Base-by-base conservation (phyloP, 2,329 filamentous ascomycete species). In the Aspergillus texensis region DNA sequence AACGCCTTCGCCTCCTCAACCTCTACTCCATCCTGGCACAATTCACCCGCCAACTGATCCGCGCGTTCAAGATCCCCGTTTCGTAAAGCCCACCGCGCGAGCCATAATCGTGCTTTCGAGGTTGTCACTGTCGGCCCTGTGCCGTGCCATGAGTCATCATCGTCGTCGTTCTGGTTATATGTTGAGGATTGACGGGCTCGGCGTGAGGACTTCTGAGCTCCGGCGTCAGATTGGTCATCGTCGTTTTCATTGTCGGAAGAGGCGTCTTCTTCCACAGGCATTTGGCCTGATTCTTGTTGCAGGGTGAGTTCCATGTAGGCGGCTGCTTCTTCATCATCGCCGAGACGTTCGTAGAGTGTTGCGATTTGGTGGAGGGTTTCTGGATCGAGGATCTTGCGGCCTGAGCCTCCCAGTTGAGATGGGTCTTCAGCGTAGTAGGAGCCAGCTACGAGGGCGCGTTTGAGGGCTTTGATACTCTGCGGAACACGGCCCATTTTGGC, bases 291-390 rank as follows among this genome's bases (percentile, higher is more conserved):
- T 76, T 99, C 95, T 74, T 98, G 95, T 19, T 93, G 92, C 19
- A 99, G 85, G 45, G 93, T 96, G 63, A 98, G 86, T 78, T 98
- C 94, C 95, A 99, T 98, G 78, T 97, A 99, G 0, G 90, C 88
- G 36, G 92, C 92, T 6, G 93, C 91, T 74, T 97, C 92, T 2
- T 90, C 89, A 69, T 89, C 86, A 54, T 95, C 89, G 12, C 88
- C 87, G 0, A 96, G 83, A 54, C 89, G 86, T 77, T 98, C 94
- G 75, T 97, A 96, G 80, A 98, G 90, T 26, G 85, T 83, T 0
- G 94, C 95, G 68, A 99, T 97, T 72, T 96, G 92, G 66, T 96
- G 87, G 6, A 99, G 83, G 1, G 96, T 91, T 68, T 97, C 94
- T 0, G 95, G 94, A 70, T 98, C 95, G 77, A 97, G 89, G 56